Percentiles rank a stretch among this genome's conserved stretches.
These are phyloP conservation scores for Mycosarcoma mackinlayi DNA, from an alignment of 1,284 basidiomycete species.

Conservation along the genomic window DNA sequence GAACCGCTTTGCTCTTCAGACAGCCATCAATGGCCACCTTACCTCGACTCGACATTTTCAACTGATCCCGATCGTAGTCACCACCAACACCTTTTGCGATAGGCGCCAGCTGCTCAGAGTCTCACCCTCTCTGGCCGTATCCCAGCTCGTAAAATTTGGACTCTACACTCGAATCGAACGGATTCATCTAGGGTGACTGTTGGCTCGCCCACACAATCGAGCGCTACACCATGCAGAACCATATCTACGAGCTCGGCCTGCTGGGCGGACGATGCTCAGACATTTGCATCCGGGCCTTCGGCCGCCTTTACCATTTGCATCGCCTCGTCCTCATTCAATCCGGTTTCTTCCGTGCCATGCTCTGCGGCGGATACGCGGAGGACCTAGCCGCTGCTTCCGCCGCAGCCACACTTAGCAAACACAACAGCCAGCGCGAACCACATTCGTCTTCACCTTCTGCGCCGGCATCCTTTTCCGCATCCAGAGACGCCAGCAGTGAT, in stretches of 20 bases:
- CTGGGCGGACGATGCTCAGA: constrained; percentile 53
- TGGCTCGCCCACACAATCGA: too few relatives aligned
- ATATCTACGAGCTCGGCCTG: constrained; percentile 50
- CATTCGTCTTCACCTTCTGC: constrained; percentile 1
- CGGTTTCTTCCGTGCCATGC: constrained; percentile 61
- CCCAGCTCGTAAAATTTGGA: too few relatives aligned
- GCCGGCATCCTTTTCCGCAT: neutral
- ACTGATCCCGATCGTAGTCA: too few relatives aligned
- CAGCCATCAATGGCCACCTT: too few relatives aligned
- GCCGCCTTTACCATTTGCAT: constrained; percentile 57
- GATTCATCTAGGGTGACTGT: too few relatives aligned
- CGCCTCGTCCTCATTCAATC: constrained; percentile 61
- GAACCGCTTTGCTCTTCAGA: too few relatives aligned
- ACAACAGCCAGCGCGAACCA: constrained; percentile 18
- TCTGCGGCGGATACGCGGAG: constrained; percentile 58
- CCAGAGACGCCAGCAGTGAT: constrained; percentile 21
- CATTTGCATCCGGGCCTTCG: constrained; percentile 54
- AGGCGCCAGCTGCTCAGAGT: too few relatives aligned
- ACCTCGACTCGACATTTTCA: too few relatives aligned
- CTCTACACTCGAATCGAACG: too few relatives aligned
- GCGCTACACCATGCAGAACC: constrained; percentile 44
- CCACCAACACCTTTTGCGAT: too few relatives aligned
- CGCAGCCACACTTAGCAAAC: constrained; percentile 38
- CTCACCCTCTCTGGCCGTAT: too few relatives aligned
- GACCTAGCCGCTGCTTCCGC: constrained; percentile 43